Conservation (phyloP, 2,329 filamentous ascomycete genomes). For the Cladobotryum mycophilum region DNA sequence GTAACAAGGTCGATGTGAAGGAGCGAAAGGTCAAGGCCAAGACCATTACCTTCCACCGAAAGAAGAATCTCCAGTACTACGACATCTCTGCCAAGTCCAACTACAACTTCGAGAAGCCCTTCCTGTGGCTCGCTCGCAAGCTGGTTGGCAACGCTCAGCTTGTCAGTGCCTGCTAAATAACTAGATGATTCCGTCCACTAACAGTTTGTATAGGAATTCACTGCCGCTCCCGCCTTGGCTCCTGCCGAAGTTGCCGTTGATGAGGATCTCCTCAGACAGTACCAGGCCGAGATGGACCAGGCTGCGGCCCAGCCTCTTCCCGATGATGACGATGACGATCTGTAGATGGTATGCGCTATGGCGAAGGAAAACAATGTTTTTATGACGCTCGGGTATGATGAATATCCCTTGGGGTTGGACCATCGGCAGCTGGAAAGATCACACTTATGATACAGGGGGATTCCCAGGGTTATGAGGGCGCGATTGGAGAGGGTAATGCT, state of each 20-base stretch:
- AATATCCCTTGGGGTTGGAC: slow-evolving; percentile 4
- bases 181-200: slow-evolving; percentile 15
- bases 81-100: slow-evolving; percentile 99
- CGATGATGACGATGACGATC: slow-evolving; percentile 74
- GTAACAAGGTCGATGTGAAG: slow-evolving; percentile 99
- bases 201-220: slow-evolving; percentile 69
- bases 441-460: slow-evolving; percentile 33
- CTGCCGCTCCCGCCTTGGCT: slow-evolving; percentile 88
- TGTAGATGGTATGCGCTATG: slow-evolving; percentile 39
- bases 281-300: slow-evolving; percentile 80
- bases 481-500: slow-evolving; percentile 27
- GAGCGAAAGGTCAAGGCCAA: slow-evolving; percentile 99
- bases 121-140: slow-evolving; percentile 99
- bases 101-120: slow-evolving; percentile 99
- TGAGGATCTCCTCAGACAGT: slow-evolving; percentile 70
- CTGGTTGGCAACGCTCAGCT: slow-evolving; percentile 78
- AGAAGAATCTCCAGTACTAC: slow-evolving; percentile 99
- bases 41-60: slow-evolving; percentile 99
- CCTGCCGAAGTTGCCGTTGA: slow-evolving; percentile 90
- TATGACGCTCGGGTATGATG: slow-evolving; percentile 10
- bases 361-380: slow-evolving; percentile 21
- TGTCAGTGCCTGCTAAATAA: slow-evolving; percentile 13
- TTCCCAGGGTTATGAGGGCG: slow-evolving; percentile 30
- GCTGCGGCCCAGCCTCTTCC: slow-evolving; percentile 82
- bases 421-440: slow-evolving; percentile 24